Conservation (phyloP, 23 red algal species). For the Pyropia haitanensis region DNA sequence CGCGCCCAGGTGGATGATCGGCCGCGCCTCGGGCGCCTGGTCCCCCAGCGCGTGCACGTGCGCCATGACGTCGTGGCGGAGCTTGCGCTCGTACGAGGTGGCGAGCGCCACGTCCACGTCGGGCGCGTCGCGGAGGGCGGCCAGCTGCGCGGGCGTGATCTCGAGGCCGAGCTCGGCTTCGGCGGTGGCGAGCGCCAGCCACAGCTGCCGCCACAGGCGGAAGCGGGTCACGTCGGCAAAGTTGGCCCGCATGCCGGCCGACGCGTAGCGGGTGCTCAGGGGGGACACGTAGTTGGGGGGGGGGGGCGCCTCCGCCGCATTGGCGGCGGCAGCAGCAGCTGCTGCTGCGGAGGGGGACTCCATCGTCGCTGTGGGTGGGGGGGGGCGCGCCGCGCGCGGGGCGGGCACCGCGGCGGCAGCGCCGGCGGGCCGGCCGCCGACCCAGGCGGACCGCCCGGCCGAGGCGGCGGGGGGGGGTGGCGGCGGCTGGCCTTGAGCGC, state of each 20-base stretch:
- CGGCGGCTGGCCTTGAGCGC: no score
- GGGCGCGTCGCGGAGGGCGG: constrained; percentile 49
- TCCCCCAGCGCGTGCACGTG: constrained; percentile 92
- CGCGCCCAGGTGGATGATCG: constrained; percentile 89
- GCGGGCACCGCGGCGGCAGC: no score
- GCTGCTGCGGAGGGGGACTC: no score
- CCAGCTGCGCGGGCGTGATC: constrained; percentile 53
- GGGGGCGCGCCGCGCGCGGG: no score
- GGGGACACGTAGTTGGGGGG: constrained; percentile 64
- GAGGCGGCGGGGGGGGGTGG: no score
- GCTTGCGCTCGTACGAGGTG: constrained; percentile 43
- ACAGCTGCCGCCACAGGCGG: constrained; percentile 77
- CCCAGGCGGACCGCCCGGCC: no score
- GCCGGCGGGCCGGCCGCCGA: no score
- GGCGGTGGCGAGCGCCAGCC: constrained; percentile 63
- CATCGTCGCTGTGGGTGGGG: no score
- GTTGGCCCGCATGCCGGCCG: constrained; percentile 67
- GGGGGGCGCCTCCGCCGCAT: background rate
- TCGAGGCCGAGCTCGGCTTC: constrained; percentile 59
- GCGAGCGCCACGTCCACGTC: constrained; percentile 61
- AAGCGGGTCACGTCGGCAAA: constrained; percentile 82
- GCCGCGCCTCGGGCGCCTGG: constrained; percentile 80
- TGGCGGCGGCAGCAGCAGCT: no score
- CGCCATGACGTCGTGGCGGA: constrained; percentile 97
- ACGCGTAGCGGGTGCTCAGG: constrained; percentile 76